Percentiles rank a stretch among this genome's conserved stretches.
Conservation (phyloP, 2,329 filamentous ascomycete species). For the Periconia digitata region DNA sequence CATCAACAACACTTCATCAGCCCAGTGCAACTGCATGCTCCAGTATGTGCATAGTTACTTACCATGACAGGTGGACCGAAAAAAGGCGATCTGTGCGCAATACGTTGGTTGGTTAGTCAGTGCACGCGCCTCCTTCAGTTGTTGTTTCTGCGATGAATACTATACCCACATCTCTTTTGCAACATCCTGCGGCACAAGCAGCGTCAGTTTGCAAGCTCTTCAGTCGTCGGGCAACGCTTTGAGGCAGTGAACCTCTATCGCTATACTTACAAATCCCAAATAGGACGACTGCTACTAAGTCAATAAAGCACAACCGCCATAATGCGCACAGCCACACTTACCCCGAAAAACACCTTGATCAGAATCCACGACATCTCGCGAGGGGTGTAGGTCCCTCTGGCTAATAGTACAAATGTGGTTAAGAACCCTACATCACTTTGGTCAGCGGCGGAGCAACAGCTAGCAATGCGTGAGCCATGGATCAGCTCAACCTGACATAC, state of each 20-base stretch:
- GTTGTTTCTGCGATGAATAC: neutral
- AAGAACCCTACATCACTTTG: slow-evolving; percentile 64
- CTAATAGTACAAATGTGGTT: slow-evolving; percentile 80
- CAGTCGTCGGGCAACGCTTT: neutral
- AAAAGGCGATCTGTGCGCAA: slow-evolving; percentile 48
- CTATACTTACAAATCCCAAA: slow-evolving; percentile 68
- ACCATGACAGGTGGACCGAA: slow-evolving; percentile 58
- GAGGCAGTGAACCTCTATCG: too few species aligned
- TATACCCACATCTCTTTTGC: slow-evolving; percentile 47
- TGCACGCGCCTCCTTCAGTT: neutral
- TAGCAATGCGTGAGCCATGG: too few species aligned
- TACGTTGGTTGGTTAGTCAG: slow-evolving; percentile 14
- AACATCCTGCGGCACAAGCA: slow-evolving; percentile 44
- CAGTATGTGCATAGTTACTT: slow-evolving; percentile 5
- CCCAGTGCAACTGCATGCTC: slow-evolving; percentile 17
- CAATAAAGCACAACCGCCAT: neutral
- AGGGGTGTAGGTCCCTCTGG: slow-evolving; percentile 67
- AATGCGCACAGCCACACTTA: slow-evolving; percentile 22
- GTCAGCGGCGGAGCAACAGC: slow-evolving; percentile 3
- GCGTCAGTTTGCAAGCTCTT: neutral
- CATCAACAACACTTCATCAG: slow-evolving; percentile 34
- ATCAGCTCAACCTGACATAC: slow-evolving; percentile 36
- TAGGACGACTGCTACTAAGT: slow-evolving; percentile 57
- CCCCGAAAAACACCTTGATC: slow-evolving; percentile 78
- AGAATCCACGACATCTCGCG: slow-evolving; percentile 73